Evolutionary conservation across 371 early-diverging fungal genomes (phyloP), one percentile per base, ranked within the genome.

Genomic region (Haplosporangium sp.): DNA sequence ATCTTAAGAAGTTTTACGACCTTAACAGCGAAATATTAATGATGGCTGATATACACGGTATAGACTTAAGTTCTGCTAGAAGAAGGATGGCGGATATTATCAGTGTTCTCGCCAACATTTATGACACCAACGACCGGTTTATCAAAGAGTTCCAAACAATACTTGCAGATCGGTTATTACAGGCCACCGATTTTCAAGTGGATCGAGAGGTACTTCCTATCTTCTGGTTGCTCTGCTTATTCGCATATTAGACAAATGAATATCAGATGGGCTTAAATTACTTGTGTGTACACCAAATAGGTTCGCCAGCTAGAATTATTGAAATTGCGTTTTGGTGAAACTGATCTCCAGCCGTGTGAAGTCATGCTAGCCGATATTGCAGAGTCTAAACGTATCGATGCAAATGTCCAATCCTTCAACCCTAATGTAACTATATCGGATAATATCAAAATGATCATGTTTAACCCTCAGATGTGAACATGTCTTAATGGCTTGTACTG

Each of bases 281-380:
- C 20, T 10, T 55, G 8, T 27, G 34, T 7, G 27, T 11, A 55
- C 35, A 15, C 10, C 42, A 13, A 48, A 2, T 69, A 87, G 87
- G 59, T 84, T 35, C 75, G 79, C 6, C 88, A 92, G 67, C 72
- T 90, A 9, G 92, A 92, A 65, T 70, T 89, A 74, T 82, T 92
- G 73, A 91, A 90, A 61, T 65, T 91, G 44, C 82, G 89, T 37
- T 90, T 92, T 42, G 92, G 91, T n/a, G 90, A 85, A 35, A 58
- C 63, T 2, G 85, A 84, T 56, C 67, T 92, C 42, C 84, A 85
- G 20, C 69, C 81, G 17, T 89, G 91, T 67, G 91, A 92, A 58
- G 92, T 92, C 11, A 92, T 92, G 92, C 72, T 92, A 15, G 89
- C 89, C 56, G 92, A 92, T 60, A 65, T 92, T 19, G 84, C 86